phyloP scores from a whole-genome alignment of 192 early-diverging fungal species.

The Mycoemilia scoparia region DNA sequence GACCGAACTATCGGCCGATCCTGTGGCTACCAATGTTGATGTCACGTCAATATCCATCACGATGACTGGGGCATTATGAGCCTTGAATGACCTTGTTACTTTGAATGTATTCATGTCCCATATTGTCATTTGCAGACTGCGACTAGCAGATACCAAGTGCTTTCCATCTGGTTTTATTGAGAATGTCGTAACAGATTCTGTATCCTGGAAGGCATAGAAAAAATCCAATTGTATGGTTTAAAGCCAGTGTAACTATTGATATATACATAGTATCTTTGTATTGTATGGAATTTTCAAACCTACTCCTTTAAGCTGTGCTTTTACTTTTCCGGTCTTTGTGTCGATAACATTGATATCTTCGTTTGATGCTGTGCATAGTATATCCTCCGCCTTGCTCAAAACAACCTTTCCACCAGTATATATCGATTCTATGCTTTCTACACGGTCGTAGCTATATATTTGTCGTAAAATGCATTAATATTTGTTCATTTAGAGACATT shows the following conservation, averaged over 20 bases:
- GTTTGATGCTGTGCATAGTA: conserved; percentile 57
- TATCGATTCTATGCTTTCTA: conserved; percentile 67
- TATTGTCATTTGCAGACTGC: conserved; percentile 56
- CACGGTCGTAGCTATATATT: conserved; percentile 55
- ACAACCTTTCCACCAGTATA: conserved; percentile 79
- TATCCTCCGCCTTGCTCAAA: conserved; percentile 42
- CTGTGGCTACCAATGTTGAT: conserved; percentile 86
- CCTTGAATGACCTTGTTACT: conserved; percentile 32
- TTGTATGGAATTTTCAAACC: too few relatives aligned
- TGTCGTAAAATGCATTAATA: too few relatives aligned
- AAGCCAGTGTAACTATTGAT: not conserved
- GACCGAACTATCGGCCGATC: conserved; percentile 85
- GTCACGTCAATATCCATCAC: conserved; percentile 79
- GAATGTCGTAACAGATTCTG: conserved; percentile 76
- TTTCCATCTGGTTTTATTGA: conserved; percentile 60
- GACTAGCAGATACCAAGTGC: conserved; percentile 61
- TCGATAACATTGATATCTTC: conserved; percentile 68
- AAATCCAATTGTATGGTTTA: too few relatives aligned
- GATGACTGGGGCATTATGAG: conserved; percentile 84
- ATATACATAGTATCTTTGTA: not conserved
- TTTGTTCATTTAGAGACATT: too few relatives aligned
- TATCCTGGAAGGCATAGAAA: too few relatives aligned
- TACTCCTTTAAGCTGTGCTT: conserved; percentile 47
- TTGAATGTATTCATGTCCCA: conserved; percentile 68
- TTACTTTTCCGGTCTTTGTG: conserved; percentile 40